A percentile compares a stretch with the other conserved stretches of the same genome.
phyloP scores from a whole-genome alignment of 768 basidiomycete species.

The Tylopilus subfusipes region DNA sequence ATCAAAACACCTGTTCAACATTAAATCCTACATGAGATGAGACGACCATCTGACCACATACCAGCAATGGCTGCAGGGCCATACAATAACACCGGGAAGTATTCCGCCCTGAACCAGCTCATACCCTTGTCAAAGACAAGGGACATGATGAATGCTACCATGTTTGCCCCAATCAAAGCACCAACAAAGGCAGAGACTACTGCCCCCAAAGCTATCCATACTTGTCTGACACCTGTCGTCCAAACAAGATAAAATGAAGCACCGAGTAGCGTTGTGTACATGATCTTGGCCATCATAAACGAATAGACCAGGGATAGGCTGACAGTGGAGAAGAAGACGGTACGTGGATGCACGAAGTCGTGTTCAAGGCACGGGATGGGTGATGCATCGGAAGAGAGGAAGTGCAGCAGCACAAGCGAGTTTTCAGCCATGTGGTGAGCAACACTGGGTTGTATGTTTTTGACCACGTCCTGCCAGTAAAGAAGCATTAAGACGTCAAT shows the following conservation, averaged over 20 bases:
- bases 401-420: conserved; percentile 68
- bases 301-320: conserved; percentile 72
- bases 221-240: conserved; percentile 26
- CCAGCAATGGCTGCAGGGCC: conserved; percentile 72
- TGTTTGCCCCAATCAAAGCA: conserved; percentile 61
- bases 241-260: conserved; percentile 46
- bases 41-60: conserved; percentile 30
- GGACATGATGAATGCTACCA: conserved; percentile 67
- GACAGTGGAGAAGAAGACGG: conserved; percentile 75
- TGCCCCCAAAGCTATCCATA: conserved; percentile 43
- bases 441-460: conserved; percentile 81
- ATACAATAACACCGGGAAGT: conserved; percentile 63
- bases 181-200: conserved; percentile 51
- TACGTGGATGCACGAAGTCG: conserved; percentile 50
- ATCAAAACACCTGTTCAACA: conserved; percentile 50
- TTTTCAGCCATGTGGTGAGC: conserved; percentile 92
- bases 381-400: conserved; percentile 67
- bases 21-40: neutral
- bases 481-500: neutral
- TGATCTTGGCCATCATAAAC: conserved; percentile 61
- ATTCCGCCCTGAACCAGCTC: conserved; percentile 83
- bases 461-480: conserved; percentile 60
- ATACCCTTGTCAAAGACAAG: conserved; percentile 60
- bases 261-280: conserved; percentile 55
- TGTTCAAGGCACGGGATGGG: conserved; percentile 63